Base-by-base conservation (phyloP, 208 protist genomes). In the Kentomonas sorsogonicus region DNA sequence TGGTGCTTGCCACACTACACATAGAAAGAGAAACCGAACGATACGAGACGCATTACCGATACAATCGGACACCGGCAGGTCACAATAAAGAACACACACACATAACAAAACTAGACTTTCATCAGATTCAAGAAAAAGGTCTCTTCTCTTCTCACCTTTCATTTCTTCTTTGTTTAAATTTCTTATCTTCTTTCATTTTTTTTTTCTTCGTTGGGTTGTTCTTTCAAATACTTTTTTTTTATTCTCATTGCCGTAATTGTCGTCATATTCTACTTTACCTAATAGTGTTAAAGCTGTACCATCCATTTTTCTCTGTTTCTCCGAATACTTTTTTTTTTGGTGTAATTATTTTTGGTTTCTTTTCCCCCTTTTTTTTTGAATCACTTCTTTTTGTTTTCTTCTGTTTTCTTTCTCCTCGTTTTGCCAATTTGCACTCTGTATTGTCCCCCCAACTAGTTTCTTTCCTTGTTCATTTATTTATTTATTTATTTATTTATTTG, bases 121-220 rank as follows among this genome's bases (percentile, higher is more conserved):
- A 38, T 36, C 29, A 11, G 10, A 31, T 53, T 48, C 43, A 15
- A 9, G 16, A 48, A 11, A 25, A 26, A 20, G 25, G 25, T 26
- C 7, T 27, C 7, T 15, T 48, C 16, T 48, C 16, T 26, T 26
- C 16, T 23, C 16, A 48, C 16, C n/a, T 48, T 48, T 48, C 25
- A 26, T 48, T 27, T 23, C 13, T 48, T 48, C 7, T 48, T 48
- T 20, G 9, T 48, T 48, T 48, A 48, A 27, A 26, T 20, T 11
- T 20, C 11, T 18, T 18, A 48, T 48, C 25, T 48, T 26, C 7
- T 48, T 15, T 48, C 22, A 27, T 48, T 48, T 48, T 48, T 48
- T 48, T 48, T 23, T 22, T 48, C 6, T 6, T 48, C 7, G n/a
- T 48, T 9, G n/a, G 13, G 43, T 48, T 27, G 16, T 27, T 22